Base-by-base conservation (phyloP, 176 grass and related monocot genomes). In the Carex pumila region DNA sequence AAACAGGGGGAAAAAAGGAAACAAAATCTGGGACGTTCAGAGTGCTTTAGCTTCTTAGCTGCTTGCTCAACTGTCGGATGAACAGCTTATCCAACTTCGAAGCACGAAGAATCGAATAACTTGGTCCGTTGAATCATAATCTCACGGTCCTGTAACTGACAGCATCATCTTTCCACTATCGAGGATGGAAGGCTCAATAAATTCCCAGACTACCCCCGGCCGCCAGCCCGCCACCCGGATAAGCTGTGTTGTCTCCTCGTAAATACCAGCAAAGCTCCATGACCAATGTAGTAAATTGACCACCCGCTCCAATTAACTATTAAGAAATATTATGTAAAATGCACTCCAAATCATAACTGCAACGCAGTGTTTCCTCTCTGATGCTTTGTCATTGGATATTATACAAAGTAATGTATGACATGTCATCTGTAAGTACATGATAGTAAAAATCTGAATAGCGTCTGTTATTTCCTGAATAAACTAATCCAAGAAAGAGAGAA, bases 11-110 rank as follows among this genome's bases (percentile, higher is more conserved):
- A 36, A 50, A 36, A 50, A 50, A 67, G 21, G 47, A 31, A 76
- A 61, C 57, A 61, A 63, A 61, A 81, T 83, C 81, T n/a, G 59
- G 60, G 47, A 43, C 80, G 80, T 83, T 83, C 43, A 83, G 63
- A 83, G 73, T 78, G 52, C 81, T 83, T 69, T 7, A 66, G 12
- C n/a, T 54, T 68, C 7, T 22, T 7, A 66, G 12, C n/a, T 54
- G 12, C n/a, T 67, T 59, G 11, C 2, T 8, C 79, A 81, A 65
- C 37, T 50, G 61, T 34, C n/a, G 22, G 80, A 82, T 82, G 17
- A 49, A 11, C 13, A 17, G 61, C 62, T 83, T 83, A 83, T 83
- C 43, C 39, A 69, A 37, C 50, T n/a, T 68, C 3, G 12, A 53
- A 15, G 6, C 15, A 25, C 7, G 12, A 53, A 8, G 2, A 3